Evolutionary conservation across 805 yeast species (phyloP), one percentile per base, ranked within the genome.

Genomic region (Starmerella vaccinii): DNA sequence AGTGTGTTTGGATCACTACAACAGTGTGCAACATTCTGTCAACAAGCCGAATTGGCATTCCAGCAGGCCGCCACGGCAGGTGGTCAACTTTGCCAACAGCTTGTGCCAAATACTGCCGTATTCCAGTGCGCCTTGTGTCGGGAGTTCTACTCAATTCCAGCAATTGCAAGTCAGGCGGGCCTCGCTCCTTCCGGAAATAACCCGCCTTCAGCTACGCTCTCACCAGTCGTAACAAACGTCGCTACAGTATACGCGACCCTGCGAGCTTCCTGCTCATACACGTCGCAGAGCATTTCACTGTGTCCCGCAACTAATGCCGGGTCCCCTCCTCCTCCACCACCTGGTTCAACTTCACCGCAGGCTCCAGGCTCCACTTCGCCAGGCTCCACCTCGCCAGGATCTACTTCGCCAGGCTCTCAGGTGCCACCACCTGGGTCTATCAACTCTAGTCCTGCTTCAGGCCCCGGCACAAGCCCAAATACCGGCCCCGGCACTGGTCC

Each of bases 401-500:
- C 44, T 40, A 18, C 32, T 5, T 27, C 46, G 23, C 35, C 34
- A 41, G 46, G 18, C 12, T 27, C 21, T 3, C 44, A 23, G 23
- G 21, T 10, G 5, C 46, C 19, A 13, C 43, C 16, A 22, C n/a
- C n/a, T n/a, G n/a, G n/a, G n/a, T n/a, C n/a, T n/a, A n/a, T n/a
- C n/a, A n/a, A n/a, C 61, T 56, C 64, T 32, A 57, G 64, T 59
- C 53, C 62, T 55, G 51, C 60, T 51, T 40, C 57, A 55, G 59
- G 62, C 60, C 8, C n/a, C n/a, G n/a, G n/a, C n/a, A n/a, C n/a
- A n/a, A n/a, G n/a, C n/a, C n/a, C n/a, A n/a, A n/a, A n/a, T n/a
- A n/a, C n/a, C n/a, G n/a, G n/a, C n/a, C n/a, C n/a, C n/a, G n/a
- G n/a, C n/a, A 9, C 27, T 5, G 27, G 27, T 24, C 9, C 27